Conservation (phyloP, 2,329 filamentous ascomycete genomes). For the Penicillium digitatum region DNA sequence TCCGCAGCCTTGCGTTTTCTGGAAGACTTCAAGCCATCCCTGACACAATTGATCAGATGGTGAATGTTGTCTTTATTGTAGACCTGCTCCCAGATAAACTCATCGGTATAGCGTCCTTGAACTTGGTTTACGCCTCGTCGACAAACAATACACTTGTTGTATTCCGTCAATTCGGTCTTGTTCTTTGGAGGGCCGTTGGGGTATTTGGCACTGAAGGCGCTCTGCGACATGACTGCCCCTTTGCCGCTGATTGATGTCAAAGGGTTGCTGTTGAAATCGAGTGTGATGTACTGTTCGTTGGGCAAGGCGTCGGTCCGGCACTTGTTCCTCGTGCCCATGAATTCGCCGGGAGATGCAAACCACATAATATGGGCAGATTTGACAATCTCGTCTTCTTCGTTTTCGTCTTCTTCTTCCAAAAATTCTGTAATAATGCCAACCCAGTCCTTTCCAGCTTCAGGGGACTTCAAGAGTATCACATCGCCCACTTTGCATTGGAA, state of each 20-base stretch:
- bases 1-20: conserved; percentile 50
- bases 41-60: conserved; percentile 62
- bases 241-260: conserved; percentile 87
- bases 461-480: conserved; percentile 79
- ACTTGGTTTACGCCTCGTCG: conserved; percentile 83
- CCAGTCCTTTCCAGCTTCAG: conserved; percentile 84
- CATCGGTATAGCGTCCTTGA: conserved; percentile 85
- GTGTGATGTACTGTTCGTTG: conserved; percentile 90
- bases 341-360: conserved; percentile 82
- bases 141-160: conserved; percentile 85
- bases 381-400: conserved; percentile 46
- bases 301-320: conserved; percentile 75
- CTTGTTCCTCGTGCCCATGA: conserved; percentile 77
- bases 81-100: conserved; percentile 87
- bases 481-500: conserved; percentile 83
- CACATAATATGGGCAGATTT: conserved; percentile 90
- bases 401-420: conserved; percentile 66
- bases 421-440: conserved; percentile 86
- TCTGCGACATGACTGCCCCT: conserved; percentile 71
- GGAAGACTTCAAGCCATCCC: conserved; percentile 61
- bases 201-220: conserved; percentile 63
- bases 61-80: conserved; percentile 66
- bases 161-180: conserved; percentile 58
- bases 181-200: conserved; percentile 71
- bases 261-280: conserved; percentile 81